These are phyloP conservation scores for Ceratobasidium sp. DNA, from an alignment of 1,284 basidiomycete genomes.

Conservation along the genomic window DNA sequence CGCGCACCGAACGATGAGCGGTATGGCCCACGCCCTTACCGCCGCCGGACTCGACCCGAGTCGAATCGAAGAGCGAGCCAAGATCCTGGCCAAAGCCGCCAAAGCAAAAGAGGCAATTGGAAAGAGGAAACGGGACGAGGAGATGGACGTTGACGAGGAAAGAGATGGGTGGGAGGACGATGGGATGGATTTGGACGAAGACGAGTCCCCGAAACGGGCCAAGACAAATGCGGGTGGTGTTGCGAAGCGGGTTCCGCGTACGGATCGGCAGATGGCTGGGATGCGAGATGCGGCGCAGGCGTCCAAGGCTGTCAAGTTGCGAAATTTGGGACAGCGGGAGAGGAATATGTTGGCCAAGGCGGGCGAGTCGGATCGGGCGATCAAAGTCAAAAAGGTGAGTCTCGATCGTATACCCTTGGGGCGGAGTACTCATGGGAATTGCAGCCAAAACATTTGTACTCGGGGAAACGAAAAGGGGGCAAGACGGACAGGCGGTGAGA, in stretches of 20 bases:
- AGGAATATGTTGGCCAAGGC: conserved; percentile 90
- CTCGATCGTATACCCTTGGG: conserved; percentile 47
- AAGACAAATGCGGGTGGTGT: conserved; percentile 75
- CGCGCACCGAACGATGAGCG: conserved; percentile 85
- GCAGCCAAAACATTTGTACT: conserved; percentile 86
- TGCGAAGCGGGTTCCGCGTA: conserved; percentile 69
- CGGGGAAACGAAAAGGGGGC: conserved; percentile 89
- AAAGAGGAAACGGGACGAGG: conserved; percentile 71
- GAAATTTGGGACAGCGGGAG: conserved; percentile 85
- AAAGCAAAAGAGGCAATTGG: conserved; percentile 68
- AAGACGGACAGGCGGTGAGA: conserved; percentile 83
- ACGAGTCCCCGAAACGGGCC: conserved; percentile 67
- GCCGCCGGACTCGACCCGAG: conserved; percentile 91
- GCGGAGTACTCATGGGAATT: conserved; percentile 39
- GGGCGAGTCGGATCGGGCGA: conserved; percentile 87
- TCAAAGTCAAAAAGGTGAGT: conserved; percentile 82
- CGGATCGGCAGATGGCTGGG: conserved; percentile 83
- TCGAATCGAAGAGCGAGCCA: conserved; percentile 88
- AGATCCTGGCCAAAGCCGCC: conserved; percentile 82
- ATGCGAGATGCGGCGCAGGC: conserved; percentile 83
- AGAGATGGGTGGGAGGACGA: conserved; percentile 52
- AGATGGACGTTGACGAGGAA: conserved; percentile 65
- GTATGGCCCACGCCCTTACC: conserved; percentile 85
- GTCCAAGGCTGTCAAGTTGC: conserved; percentile 81
- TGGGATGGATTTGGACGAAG: conserved; percentile 58